These are phyloP conservation scores for Silybum marianum DNA, from an alignment of 129 eudicot genomes.

Conservation along the genomic window DNA sequence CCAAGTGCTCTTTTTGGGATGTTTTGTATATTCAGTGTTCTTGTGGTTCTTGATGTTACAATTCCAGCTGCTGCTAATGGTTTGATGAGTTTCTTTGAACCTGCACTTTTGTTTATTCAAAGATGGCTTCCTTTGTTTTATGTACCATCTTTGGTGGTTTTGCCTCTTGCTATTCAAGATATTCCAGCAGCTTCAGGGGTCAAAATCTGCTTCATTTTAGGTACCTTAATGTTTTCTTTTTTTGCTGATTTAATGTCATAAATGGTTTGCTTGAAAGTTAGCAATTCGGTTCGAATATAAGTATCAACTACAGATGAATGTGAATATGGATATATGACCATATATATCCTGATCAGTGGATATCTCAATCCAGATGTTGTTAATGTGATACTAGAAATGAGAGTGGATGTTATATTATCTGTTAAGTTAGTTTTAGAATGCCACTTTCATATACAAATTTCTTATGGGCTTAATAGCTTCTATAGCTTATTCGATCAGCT, in stretches of 20 bases:
- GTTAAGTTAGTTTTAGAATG: not conserved
- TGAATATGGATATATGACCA: not conserved
- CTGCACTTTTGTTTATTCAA: constrained; percentile 91
- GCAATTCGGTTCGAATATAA: not conserved
- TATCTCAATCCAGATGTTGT: constrained; percentile 2
- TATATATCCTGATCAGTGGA: not conserved
- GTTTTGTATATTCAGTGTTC: constrained; percentile 87
- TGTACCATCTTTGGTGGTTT: constrained; percentile 91
- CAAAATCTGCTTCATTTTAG: constrained; percentile 74
- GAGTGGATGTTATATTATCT: not conserved
- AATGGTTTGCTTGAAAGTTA: not conserved
- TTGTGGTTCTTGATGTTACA: constrained; percentile 69
- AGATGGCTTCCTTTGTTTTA: constrained; percentile 99
- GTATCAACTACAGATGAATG: not conserved
- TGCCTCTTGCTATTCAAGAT: constrained; percentile 93
- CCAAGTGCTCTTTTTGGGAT: constrained; percentile 99
- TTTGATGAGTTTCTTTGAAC: constrained; percentile 81
- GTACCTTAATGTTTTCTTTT: constrained; percentile 35
- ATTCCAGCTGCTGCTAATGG: constrained; percentile 79
- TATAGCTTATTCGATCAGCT: no score
- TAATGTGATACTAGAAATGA: not conserved
- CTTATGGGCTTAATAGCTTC: no score
- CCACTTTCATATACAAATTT: no score
- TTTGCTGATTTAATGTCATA: not conserved
- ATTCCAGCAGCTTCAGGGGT: constrained; percentile 94